phyloP scores from a whole-genome alignment of 2,329 filamentous ascomycete genomes.

The Leptographium wingfieldii region DNA sequence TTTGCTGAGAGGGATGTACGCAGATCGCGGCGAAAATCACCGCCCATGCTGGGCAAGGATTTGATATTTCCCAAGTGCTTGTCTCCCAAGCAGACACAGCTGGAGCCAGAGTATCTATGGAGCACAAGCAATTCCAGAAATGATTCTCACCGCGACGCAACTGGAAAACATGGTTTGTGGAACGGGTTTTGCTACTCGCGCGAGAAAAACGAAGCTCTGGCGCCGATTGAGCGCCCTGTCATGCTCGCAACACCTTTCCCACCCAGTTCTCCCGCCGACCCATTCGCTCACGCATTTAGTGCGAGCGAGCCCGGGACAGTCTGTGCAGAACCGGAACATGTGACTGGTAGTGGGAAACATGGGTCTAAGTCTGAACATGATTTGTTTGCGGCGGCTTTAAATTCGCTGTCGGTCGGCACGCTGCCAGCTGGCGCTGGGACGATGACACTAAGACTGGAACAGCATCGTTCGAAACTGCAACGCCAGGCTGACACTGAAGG shows the following conservation, averaged over 20 bases:
- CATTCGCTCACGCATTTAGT: slow-evolving; percentile 27
- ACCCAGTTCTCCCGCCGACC: slow-evolving; percentile 28
- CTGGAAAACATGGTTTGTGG: slow-evolving; percentile 59
- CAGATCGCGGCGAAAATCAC: slow-evolving; percentile 42
- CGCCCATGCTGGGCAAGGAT: slow-evolving; percentile 80
- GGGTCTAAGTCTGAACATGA: neutral
- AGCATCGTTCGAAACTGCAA: slow-evolving; percentile 10
- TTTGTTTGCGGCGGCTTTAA: neutral
- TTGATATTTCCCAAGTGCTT: slow-evolving; percentile 68
- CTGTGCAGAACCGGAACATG: slow-evolving; percentile 26
- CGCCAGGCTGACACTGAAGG: slow-evolving; percentile 22
- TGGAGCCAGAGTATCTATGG: slow-evolving; percentile 62
- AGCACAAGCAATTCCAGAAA: slow-evolving; percentile 31
- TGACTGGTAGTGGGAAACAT: neutral
- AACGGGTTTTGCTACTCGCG: slow-evolving; percentile 51
- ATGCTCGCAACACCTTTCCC: slow-evolving; percentile 39
- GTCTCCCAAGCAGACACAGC: slow-evolving; percentile 73
- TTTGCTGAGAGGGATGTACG: slow-evolving; percentile 31
- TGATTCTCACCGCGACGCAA: slow-evolving; percentile 39
- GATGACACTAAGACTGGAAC: neutral
- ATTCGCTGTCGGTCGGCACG: slow-evolving; percentile 7
- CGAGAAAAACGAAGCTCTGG: slow-evolving; percentile 24
- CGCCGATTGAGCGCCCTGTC: slow-evolving; percentile 31
- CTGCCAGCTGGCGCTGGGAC: slow-evolving; percentile 9
- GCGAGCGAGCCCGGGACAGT: slow-evolving; percentile 17